Evolutionary conservation across 352 stramenopile species (phyloP).

Genomic region (Globisporangium mamillatum): DNA sequence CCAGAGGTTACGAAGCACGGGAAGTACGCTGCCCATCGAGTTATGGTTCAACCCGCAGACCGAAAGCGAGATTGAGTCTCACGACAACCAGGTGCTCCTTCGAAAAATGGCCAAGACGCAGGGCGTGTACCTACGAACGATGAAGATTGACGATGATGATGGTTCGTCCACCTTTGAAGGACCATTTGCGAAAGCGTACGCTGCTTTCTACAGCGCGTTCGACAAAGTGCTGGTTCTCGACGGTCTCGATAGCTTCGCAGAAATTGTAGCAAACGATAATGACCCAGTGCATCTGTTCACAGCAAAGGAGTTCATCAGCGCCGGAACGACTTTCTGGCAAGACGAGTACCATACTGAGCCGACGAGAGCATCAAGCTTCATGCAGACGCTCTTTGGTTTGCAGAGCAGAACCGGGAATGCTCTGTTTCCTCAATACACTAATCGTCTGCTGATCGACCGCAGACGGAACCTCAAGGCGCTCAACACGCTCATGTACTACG

Average conservation of each 20-base stretch:
- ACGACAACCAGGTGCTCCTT: slow-evolving; percentile 27
- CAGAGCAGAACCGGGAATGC: slow-evolving; percentile 22
- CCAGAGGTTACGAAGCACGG: slow-evolving; percentile 24
- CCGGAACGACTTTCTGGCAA: slow-evolving; percentile 68
- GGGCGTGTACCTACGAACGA: slow-evolving; percentile 47
- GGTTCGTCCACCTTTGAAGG: slow-evolving; percentile 32
- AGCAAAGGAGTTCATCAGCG: slow-evolving; percentile 31
- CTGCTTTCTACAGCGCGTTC: slow-evolving; percentile 63
- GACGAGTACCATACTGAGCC: slow-evolving; percentile 43
- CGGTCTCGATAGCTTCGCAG: slow-evolving; percentile 46
- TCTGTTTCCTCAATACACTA: slow-evolving; percentile 73
- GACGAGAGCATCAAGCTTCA: slow-evolving; percentile 43
- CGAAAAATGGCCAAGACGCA: slow-evolving; percentile 25
- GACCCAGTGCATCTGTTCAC: slow-evolving; percentile 63
- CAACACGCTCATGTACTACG: slow-evolving; percentile 60
- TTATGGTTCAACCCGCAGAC: slow-evolving; percentile 48
- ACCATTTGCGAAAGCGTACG: slow-evolving; percentile 46
- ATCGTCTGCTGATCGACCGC: slow-evolving; percentile 64
- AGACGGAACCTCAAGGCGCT: slow-evolving; percentile 33
- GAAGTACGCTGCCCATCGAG: slow-evolving; percentile 50
- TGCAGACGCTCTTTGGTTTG: slow-evolving; percentile 56
- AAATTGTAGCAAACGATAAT: background rate
- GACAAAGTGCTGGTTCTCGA: slow-evolving; percentile 66
- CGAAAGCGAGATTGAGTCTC: slow-evolving; percentile 25
- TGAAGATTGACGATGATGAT: slow-evolving; percentile 24